phyloP scores from a whole-genome alignment of 257 asterid species.

The Ajuga chamaepitys region DNA sequence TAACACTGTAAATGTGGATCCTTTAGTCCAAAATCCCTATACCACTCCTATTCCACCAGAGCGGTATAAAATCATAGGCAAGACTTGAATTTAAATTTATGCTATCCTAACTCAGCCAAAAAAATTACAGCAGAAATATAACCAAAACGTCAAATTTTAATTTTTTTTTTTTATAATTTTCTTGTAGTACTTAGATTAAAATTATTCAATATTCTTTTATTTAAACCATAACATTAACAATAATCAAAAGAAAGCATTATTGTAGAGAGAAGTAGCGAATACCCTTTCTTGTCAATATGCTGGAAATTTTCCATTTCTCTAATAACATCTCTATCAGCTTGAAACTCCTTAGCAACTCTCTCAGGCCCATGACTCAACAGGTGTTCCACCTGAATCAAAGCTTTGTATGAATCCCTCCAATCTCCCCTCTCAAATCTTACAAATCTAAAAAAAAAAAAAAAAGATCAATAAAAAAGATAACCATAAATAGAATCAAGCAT shows the following conservation, averaged over 20 bases:
- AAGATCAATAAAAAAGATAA: not conserved
- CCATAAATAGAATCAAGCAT: not conserved
- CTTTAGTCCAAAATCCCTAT: too few species aligned
- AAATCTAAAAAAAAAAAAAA: slow-evolving; percentile 33
- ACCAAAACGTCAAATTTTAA: not conserved
- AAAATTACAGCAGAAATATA: too few species aligned
- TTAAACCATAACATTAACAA: not conserved
- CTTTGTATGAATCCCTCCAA: slow-evolving; percentile 77
- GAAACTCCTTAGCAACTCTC: slow-evolving; percentile 76
- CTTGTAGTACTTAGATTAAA: not conserved
- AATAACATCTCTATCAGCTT: slow-evolving; percentile 48
- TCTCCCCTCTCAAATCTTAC: slow-evolving; percentile 47
- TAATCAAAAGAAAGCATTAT: too few species aligned
- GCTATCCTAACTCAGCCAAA: too few species aligned
- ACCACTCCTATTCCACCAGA: too few species aligned
- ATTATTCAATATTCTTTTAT: too few species aligned
- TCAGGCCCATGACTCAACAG: slow-evolving; percentile 92
- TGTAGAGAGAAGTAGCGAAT: too few species aligned
- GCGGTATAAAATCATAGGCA: too few species aligned
- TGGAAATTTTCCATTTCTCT: slow-evolving; percentile 51
- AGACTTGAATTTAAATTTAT: too few species aligned
- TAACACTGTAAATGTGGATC: too few species aligned
- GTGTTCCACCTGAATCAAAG: slow-evolving; percentile 68
- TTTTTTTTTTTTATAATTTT: not conserved
- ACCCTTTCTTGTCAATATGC: slow-evolving; percentile 76